Evolutionary conservation across 208 protist species (phyloP), one percentile per base, ranked within the genome.

Genomic region (Wallacemonas rigidus): DNA sequence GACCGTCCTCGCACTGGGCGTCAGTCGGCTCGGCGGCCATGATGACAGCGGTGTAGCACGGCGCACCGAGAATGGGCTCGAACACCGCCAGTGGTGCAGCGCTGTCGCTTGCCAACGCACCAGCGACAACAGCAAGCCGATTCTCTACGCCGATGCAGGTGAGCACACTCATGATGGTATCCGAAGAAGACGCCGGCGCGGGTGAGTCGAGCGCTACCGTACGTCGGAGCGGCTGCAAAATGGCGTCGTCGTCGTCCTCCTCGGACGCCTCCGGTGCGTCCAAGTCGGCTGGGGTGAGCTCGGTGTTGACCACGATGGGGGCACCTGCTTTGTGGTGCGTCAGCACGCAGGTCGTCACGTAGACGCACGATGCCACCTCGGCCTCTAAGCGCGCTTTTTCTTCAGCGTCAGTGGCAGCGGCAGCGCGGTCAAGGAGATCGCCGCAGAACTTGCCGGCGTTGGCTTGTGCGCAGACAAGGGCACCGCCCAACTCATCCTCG

Each of bases 291-390:
- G n/a, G 14, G 40, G 60, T 65, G 1, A 61, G 38, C 11, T 53
- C 43, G 2, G 69, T 64, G 56, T 65, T 72, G 50, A 50, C 62
- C 26, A 67, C 61, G 56, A 79, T 71, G 3, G 71, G 55, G n/a
- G 67, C 61, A 14, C 75, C 77, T 14, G 57, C 53, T 71, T 80
- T 86, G 53, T 60, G 67, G 63, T 80, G 71, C 26, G 60, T 80
- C 67, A 78, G 65, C 26, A 81, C 71, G 44, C 74, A 80, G n/a
- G 78, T 81, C 48, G 76, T 57, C 17, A 87, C 75, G 36, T 74
- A 67, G 11, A 81, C 62, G 35, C 83, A 60, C n/a, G 74, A 80
- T 0, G 14, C 65, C 2, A 51, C 40, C 41, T 80, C 80, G n/a
- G 57, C 60, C 15, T 58, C 60, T 3, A 74, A 26, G 1, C 9